A percentile compares a stretch with the other conserved stretches of the same genome.
Conservation (phyloP, 495 filamentous ascomycete genomes). For the Talaromyces trachyspermus region DNA sequence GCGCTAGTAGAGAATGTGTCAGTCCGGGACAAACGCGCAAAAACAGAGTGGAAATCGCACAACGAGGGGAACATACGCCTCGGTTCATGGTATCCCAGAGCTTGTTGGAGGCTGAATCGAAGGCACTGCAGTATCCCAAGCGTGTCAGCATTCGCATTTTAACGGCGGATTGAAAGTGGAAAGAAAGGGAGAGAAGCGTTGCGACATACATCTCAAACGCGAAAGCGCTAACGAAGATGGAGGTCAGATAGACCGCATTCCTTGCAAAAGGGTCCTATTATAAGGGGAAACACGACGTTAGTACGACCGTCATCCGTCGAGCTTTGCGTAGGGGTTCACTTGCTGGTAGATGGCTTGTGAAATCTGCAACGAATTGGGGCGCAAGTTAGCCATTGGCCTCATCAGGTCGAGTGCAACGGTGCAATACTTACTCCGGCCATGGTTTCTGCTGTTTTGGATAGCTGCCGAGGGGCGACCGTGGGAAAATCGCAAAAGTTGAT, state of each 20-base stretch:
- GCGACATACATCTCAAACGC: constrained; percentile 80
- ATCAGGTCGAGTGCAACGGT: not conserved
- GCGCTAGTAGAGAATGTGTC: constrained; percentile 48
- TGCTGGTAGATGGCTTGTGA: constrained; percentile 15
- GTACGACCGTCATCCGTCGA: constrained; percentile 3
- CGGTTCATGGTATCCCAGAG: constrained; percentile 85
- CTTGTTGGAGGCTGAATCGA: constrained; percentile 66
- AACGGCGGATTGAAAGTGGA: not conserved
- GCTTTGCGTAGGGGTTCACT: not conserved
- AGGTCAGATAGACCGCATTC: constrained; percentile 80
- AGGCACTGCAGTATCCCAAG: constrained; percentile 49
- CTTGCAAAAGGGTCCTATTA: constrained; percentile 71
- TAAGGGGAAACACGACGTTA: constrained; percentile 11
- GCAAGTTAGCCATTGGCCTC: constrained; percentile 2
- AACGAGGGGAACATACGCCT: constrained; percentile 60
- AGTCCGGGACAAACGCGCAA: not conserved
- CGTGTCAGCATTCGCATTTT: not conserved
- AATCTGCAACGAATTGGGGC: constrained; percentile 7
- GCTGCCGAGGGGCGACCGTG: not conserved
- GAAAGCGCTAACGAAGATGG: constrained; percentile 82
- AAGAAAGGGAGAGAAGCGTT: constrained; percentile 5
- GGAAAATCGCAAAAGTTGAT: too few relatives aligned
- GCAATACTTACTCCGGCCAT: constrained; percentile 5
- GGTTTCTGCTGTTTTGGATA: not conserved
- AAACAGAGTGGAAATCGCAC: not conserved